Evolutionary conservation across 306 rosid genomes (phyloP).

Genomic region (Pyrus communis): DNA sequence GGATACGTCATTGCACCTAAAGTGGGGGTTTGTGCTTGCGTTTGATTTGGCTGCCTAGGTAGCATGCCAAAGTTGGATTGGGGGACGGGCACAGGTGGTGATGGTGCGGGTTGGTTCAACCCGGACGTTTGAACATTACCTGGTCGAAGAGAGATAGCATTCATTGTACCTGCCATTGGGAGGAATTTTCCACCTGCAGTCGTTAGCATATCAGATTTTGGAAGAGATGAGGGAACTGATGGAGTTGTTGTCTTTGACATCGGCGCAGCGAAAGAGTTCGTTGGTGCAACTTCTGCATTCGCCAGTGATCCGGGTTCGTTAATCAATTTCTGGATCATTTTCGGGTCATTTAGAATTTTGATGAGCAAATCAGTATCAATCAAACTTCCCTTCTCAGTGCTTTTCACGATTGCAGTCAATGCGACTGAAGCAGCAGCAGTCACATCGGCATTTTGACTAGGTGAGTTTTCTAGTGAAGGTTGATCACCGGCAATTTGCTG

Average conservation of each 20-base stretch:
- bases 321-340: slow-evolving; percentile 47
- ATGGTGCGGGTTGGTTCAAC: slow-evolving; percentile 11
- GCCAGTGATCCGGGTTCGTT: slow-evolving; percentile 11
- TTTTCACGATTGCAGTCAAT: slow-evolving; percentile 33
- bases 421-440: slow-evolving; percentile 40
- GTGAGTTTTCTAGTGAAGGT: slow-evolving; percentile 14
- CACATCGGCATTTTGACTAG: slow-evolving; percentile 29
- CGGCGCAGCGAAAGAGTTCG: not conserved
- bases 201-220: slow-evolving; percentile 10
- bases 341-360: slow-evolving; percentile 50
- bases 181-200: slow-evolving; percentile 4
- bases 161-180: slow-evolving; percentile 10
- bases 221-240: slow-evolving; percentile 12
- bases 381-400: slow-evolving; percentile 40
- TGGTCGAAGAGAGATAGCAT: slow-evolving; percentile 19
- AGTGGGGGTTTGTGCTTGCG: slow-evolving; percentile 20
- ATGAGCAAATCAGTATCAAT: slow-evolving; percentile 56
- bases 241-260: slow-evolving; percentile 4
- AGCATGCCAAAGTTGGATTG: slow-evolving; percentile 3
- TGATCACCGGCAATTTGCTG: slow-evolving; percentile 4
- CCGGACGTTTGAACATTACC: slow-evolving; percentile 14
- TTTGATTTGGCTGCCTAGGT: slow-evolving; percentile 5
- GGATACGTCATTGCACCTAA: slow-evolving; percentile 14
- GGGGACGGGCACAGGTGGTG: not conserved
- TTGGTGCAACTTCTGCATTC: slow-evolving; percentile 5